These are phyloP conservation scores for Pyrus betulifolia DNA, from an alignment of 306 rosid species.

Conservation along the genomic window DNA sequence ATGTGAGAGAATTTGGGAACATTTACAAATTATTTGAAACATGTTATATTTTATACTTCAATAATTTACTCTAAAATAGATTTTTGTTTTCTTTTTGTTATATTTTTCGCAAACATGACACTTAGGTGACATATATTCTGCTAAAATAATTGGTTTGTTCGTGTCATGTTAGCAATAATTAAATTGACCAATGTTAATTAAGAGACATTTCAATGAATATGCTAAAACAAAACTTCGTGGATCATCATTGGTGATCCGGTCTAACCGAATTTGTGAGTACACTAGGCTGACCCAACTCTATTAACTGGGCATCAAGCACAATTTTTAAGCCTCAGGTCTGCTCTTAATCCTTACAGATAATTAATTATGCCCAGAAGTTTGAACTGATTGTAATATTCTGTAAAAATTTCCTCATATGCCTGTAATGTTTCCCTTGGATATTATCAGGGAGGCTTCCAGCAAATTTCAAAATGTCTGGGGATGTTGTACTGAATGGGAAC, in stretches of 20 bases:
- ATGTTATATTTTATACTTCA: no score
- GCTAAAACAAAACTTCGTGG: not conserved
- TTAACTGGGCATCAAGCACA: not conserved
- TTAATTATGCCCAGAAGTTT: not conserved
- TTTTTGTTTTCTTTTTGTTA: no score
- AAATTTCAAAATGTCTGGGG: conserved; percentile 9
- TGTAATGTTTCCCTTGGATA: not conserved
- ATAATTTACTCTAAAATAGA: no score
- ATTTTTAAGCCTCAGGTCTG: not conserved
- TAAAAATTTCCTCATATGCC: not conserved
- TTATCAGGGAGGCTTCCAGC: conserved; percentile 13
- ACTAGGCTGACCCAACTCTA: not conserved
- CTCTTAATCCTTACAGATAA: not conserved
- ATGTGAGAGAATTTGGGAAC: no score
- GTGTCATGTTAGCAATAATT: no score
- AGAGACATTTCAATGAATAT: no score
- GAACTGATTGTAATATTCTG: not conserved
- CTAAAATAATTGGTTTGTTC: no score
- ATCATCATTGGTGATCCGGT: not conserved
- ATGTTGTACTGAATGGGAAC: conserved; percentile 7
- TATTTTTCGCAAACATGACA: no score
- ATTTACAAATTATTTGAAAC: no score
- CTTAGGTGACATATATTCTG: no score
- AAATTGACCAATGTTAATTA: no score
- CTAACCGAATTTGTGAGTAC: not conserved